Conservation (phyloP, 2,329 filamentous ascomycete genomes). For the Truncatella angustata region DNA sequence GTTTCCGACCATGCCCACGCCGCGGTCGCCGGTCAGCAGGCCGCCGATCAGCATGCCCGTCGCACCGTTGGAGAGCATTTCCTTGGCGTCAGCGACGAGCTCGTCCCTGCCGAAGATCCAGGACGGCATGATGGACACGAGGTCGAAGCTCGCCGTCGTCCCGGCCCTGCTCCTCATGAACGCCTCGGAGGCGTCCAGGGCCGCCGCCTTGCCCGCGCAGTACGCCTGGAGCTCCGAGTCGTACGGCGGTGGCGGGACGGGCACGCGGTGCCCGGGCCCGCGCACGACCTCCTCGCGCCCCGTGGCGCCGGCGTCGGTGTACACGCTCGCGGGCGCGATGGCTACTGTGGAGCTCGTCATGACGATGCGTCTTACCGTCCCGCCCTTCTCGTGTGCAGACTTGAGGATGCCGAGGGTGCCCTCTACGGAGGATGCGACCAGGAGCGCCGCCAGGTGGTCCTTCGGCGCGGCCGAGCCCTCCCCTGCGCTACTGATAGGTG, state of each 20-base stretch:
- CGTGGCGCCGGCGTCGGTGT: neutral
- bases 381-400: slow-evolving; percentile 16
- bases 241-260: slow-evolving; percentile 8
- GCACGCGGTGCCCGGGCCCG: slow-evolving; percentile 8
- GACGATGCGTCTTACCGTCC: slow-evolving; percentile 22
- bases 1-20: neutral
- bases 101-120: slow-evolving; percentile 12
- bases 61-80: neutral
- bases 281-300: neutral
- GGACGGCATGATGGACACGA: slow-evolving; percentile 12
- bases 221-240: slow-evolving; percentile 13
- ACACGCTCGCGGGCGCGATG: slow-evolving; percentile 17
- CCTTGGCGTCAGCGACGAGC: neutral
- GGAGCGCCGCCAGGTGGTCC: slow-evolving; percentile 6
- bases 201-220: slow-evolving; percentile 13
- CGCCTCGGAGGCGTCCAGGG: slow-evolving; percentile 7
- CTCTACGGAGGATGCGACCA: slow-evolving; percentile 14
- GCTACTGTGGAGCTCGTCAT: slow-evolving; percentile 27
- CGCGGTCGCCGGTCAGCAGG: slow-evolving; percentile 1
- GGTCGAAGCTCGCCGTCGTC: slow-evolving; percentile 9
- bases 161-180: neutral
- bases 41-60: slow-evolving; percentile 9
- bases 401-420: slow-evolving; percentile 23
- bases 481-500: slow-evolving; percentile 16
- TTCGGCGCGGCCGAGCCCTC: slow-evolving; percentile 17